Evolutionary conservation across 2,329 filamentous ascomycete genomes (phyloP).

Genomic region (Shiraia sp.): DNA sequence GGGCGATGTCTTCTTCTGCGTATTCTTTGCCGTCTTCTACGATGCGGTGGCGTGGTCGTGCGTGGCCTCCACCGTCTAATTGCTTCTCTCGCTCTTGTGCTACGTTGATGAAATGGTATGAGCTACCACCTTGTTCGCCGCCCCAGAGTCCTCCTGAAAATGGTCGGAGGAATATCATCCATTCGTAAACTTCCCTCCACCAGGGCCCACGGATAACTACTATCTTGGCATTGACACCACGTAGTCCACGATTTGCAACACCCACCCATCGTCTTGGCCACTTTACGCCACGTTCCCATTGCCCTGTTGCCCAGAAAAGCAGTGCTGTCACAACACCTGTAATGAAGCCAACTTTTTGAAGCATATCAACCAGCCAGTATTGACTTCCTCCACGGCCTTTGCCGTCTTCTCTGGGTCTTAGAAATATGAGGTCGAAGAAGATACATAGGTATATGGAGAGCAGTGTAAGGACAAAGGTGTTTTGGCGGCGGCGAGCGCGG

Average conservation of each 20-base stretch:
- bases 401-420: conserved; percentile 95
- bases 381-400: conserved; percentile 87
- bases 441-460: conserved; percentile 79
- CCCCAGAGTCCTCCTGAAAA: conserved; percentile 55
- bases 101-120: conserved; percentile 78
- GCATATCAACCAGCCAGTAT: conserved; percentile 93
- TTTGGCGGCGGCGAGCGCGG: conserved; percentile 83
- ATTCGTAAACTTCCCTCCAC: conserved; percentile 76
- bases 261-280: conserved; percentile 93
- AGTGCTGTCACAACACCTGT: conserved; percentile 85
- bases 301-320: conserved; percentile 90
- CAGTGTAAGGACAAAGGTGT: conserved; percentile 86
- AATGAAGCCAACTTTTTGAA: conserved; percentile 88
- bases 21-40: conserved; percentile 64
- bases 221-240: conserved; percentile 94
- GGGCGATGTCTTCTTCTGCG: conserved; percentile 86
- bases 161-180: conserved; percentile 76
- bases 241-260: conserved; percentile 84
- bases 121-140: conserved; percentile 61
- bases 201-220: conserved; percentile 83
- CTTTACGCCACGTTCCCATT: conserved; percentile 92
- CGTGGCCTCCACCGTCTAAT: conserved; percentile 22
- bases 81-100: conserved; percentile 36
- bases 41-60: conserved; percentile 33
- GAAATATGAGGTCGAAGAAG: conserved; percentile 88